Evolutionary conservation across 306 rosid species (phyloP).

Genomic region (Vachellia pachyceras): DNA sequence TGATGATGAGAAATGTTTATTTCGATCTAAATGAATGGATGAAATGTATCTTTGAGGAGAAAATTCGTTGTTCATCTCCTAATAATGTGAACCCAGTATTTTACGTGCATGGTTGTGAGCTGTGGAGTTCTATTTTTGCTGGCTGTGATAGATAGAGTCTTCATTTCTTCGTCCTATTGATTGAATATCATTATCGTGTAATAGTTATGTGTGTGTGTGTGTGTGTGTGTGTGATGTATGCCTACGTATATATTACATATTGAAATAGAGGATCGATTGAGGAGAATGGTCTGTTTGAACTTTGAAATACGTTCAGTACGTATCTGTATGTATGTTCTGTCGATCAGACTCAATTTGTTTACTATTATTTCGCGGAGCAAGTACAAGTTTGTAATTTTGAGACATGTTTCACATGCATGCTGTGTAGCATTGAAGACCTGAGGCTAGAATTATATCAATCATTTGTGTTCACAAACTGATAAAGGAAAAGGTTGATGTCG

Average conservation of each 20-base stretch:
- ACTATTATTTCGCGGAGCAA: too few relatives aligned
- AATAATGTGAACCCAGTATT: neutral
- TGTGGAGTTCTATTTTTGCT: neutral
- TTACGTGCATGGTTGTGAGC: neutral
- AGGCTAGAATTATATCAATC: too few relatives aligned
- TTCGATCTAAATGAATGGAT: slow-evolving; percentile 8
- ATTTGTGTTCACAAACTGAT: too few relatives aligned
- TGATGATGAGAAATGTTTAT: neutral
- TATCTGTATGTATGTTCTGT: too few relatives aligned
- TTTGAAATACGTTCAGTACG: neutral
- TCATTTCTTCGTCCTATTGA: neutral
- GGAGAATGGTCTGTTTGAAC: neutral
- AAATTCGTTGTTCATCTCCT: neutral
- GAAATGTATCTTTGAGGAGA: neutral
- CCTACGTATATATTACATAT: neutral
- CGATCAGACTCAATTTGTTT: too few relatives aligned
- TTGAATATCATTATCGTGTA: neutral
- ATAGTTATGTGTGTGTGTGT: too few relatives aligned
- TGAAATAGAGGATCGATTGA: neutral
- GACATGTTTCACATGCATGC: too few relatives aligned
- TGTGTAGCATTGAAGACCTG: too few relatives aligned
- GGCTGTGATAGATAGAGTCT: neutral
- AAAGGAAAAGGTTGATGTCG: too few relatives aligned
- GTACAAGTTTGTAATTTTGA: too few relatives aligned
- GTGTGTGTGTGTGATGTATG: neutral